Evolutionary conservation across 768 basidiomycete genomes (phyloP).

Genomic region (Fibroporia radiculosa): DNA sequence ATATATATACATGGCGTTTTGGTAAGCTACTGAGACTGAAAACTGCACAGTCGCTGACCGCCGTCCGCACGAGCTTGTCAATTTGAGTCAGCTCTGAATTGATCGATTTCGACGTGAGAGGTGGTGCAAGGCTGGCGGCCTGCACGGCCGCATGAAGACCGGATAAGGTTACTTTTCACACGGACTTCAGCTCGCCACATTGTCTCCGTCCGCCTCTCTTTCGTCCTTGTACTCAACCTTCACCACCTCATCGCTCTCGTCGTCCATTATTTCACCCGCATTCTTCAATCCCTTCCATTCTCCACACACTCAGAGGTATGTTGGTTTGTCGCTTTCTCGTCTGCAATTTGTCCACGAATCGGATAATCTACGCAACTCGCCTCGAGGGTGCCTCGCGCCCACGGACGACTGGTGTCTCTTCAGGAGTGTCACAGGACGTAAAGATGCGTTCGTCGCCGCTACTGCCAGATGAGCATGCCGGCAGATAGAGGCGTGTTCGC

Average conservation of each 20-base stretch:
- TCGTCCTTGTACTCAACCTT: slow-evolving; percentile 16
- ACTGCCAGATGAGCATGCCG: neutral
- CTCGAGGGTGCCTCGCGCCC: slow-evolving; percentile 13
- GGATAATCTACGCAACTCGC: slow-evolving; percentile 8
- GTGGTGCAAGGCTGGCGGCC: neutral
- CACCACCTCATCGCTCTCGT: slow-evolving; percentile 7
- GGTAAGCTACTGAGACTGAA: too few species aligned
- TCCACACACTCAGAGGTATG: slow-evolving; percentile 19
- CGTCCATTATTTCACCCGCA: slow-evolving; percentile 17
- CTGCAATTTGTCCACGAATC: slow-evolving; percentile 5
- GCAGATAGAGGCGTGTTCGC: neutral
- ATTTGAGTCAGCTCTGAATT: too few species aligned
- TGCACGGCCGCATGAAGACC: neutral
- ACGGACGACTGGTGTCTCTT: slow-evolving; percentile 5
- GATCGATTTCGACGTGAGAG: neutral
- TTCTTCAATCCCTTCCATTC: slow-evolving; percentile 8
- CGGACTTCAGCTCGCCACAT: slow-evolving; percentile 17
- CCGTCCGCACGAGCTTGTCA: too few species aligned
- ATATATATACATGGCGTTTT: too few species aligned
- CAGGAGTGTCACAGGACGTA: slow-evolving; percentile 11
- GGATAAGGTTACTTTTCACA: slow-evolving; percentile 12
- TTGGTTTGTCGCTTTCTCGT: slow-evolving; percentile 5
- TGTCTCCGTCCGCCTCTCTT: slow-evolving; percentile 23
- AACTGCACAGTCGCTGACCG: too few species aligned
- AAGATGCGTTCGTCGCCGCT: slow-evolving; percentile 4